Evolutionary conservation across 768 basidiomycete genomes (phyloP), one percentile per base, ranked within the genome.

Genomic region (Russula lepida): DNA sequence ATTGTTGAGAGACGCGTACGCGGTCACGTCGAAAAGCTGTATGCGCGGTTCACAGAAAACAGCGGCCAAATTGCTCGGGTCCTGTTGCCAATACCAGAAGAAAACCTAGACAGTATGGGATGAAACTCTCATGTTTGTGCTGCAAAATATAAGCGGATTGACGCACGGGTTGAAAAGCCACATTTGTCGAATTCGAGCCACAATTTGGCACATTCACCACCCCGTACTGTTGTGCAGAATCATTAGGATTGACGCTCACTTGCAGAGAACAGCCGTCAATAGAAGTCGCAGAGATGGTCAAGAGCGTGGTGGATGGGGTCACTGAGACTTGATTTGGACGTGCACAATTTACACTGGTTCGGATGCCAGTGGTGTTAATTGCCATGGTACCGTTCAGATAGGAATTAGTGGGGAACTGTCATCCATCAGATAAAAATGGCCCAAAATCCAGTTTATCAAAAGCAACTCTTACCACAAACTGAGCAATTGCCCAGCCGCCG

Each of bases 11-110:
- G 76, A 72, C 37, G 77, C 76, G 0, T 71, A 73, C 0, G 78
- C 80, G 8, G 64, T 66, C 25, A 85, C 77, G 57, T 76, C 68
- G 62, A 74, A 78, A 1, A 76, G 68, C 4, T 71, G 62, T 50
- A 88, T 78, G 2, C 69, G 73, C 4, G 86, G 85, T 12, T 70
- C 64, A 67, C 86, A 88, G 63, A 87, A 85, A 7, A 86, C 76
- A 3, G 77, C 76, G 55, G 63, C 72, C 19, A 70, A 66, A 51
- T 68, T 66, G 47, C 74, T 68, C 19, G 64, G 53, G 33, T 63
- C 64, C 6, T 58, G 59, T 56, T 79, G 74, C 68, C 77, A 85
- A 68, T 70, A 86, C 85, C 85, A 88, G 66, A 87, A 88, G 73
- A 87, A 78, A 46, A 87, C 83, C 62, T 63, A 53, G 21, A 21